phyloP scores from a whole-genome alignment of 352 stramenopile species.

The Pythium periplocum region DNA sequence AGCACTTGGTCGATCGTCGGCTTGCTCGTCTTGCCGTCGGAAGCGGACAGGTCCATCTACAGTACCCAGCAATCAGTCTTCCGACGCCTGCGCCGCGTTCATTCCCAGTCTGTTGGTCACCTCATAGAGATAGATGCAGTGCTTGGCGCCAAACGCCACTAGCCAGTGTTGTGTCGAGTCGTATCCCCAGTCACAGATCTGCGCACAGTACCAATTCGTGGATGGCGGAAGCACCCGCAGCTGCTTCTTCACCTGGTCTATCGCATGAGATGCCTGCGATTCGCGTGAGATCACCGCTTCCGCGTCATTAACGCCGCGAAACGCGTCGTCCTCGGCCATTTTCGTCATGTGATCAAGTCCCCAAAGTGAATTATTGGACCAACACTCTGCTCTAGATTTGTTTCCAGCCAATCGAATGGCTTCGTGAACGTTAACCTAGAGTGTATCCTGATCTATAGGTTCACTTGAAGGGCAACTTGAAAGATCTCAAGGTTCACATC shows the following conservation, averaged over 20 bases:
- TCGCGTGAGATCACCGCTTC: too few relatives aligned
- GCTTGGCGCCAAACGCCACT: constrained; percentile 57
- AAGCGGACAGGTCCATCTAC: neutral
- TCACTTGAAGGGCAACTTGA: neutral
- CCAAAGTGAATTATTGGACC: neutral
- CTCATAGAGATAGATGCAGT: constrained; percentile 54
- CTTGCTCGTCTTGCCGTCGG: neutral
- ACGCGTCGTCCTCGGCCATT: too few relatives aligned
- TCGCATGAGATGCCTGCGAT: too few relatives aligned
- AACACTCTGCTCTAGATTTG: constrained; percentile 3
- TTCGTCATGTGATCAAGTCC: too few relatives aligned
- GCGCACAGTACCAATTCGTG: constrained; percentile 76
- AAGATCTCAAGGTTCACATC: too few relatives aligned
- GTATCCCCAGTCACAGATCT: constrained; percentile 67
- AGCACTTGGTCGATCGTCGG: constrained; percentile 13
- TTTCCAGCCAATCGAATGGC: too few relatives aligned
- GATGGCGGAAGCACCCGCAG: constrained; percentile 49
- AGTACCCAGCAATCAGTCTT: neutral
- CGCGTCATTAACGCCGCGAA: too few relatives aligned
- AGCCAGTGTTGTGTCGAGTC: constrained; percentile 28
- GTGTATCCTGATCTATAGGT: neutral
- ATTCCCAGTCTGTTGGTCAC: constrained; percentile 15
- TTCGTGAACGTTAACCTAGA: neutral
- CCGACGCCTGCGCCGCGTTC: too few relatives aligned
- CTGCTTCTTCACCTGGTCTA: constrained; percentile 1